Conservation (phyloP, 352 stramenopile species). For the Albugo candida region DNA sequence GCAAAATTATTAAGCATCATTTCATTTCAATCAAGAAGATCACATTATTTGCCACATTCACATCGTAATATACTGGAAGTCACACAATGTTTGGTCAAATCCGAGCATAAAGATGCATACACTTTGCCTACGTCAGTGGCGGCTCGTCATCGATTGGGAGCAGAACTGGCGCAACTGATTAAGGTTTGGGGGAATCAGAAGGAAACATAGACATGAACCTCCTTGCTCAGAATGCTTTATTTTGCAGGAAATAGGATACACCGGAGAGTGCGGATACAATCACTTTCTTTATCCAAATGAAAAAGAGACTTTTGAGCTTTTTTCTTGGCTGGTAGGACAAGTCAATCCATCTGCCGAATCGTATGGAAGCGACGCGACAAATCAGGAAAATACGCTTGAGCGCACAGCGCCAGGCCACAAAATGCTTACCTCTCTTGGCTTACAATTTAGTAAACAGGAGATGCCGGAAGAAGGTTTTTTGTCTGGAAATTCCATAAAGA, state of each 20-base stretch:
- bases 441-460: no score
- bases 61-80: not conserved
- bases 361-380: not conserved
- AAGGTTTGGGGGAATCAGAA: slow-evolving; percentile 21
- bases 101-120: slow-evolving; percentile 9
- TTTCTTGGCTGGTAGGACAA: slow-evolving; percentile 69
- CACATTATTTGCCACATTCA: not conserved
- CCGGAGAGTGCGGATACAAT: slow-evolving; percentile 74
- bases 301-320: slow-evolving; percentile 54
- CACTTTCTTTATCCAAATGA: slow-evolving; percentile 77
- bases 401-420: not conserved
- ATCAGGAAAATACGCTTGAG: not conserved
- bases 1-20: slow-evolving; percentile 4
- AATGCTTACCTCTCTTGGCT: no score
- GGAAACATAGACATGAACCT: not conserved
- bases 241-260: slow-evolving; percentile 51
- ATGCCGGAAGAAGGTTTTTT: not conserved
- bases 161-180: slow-evolving; percentile 41
- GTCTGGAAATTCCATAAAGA: slow-evolving; percentile 1
- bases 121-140: slow-evolving; percentile 32
- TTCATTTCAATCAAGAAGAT: no score
- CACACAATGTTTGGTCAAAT: slow-evolving; percentile 1
- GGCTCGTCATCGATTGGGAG: slow-evolving; percentile 49
- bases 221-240: slow-evolving; percentile 1
- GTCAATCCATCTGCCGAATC: slow-evolving; percentile 7